Evolutionary conservation across 805 yeast species (phyloP), one percentile per base, ranked within the genome.

Genomic region (Candida yuanshanica): DNA sequence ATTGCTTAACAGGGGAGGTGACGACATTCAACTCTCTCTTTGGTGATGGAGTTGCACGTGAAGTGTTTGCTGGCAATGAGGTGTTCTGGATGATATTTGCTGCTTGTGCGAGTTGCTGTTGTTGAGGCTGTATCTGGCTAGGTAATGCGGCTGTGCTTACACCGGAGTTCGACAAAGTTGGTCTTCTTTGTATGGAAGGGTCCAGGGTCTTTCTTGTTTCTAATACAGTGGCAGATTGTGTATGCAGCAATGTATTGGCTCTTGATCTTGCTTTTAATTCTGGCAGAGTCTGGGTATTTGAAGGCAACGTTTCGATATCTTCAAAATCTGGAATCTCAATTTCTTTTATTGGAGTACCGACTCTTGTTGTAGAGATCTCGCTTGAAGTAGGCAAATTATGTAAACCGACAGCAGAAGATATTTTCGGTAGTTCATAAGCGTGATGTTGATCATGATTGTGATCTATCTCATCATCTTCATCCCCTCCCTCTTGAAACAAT

Each of bases 321-420:
- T 75, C 81, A 73, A 81, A 77, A 47, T 72, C 78, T 5, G 91
- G 91, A 33, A 83, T 84, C 56, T 83, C 90, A 45, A 74, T 75
- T 45, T 74, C 74, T 22, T 74, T 74, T 3, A 82, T 69, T 2
- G 87, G 83, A 0, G 83, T 74, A 9, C 75, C 71, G 14, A 67
- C 65, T 31, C 76, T 56, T 18, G 55, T 38, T 5, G 41, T 44
- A 4, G 41, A 22, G n/a, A 40, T 34, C 23, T 56, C 24, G 8
- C 26, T 33, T n/a, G 38, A 35, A 14, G 33, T 42, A n/a, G 52
- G 37, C 20, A 40, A 36, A 23, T 35, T 40, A 32, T 48, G 58
- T 12, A 52, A 31, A 2, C 42, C 57, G 21, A 45, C 39, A 4
- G 55, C 17, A 2, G 61, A 50, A 12, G 49, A 26, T 11, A 50